phyloP scores from a whole-genome alignment of 2,329 filamentous ascomycete species.

The Ascochyta clinopodiicola region DNA sequence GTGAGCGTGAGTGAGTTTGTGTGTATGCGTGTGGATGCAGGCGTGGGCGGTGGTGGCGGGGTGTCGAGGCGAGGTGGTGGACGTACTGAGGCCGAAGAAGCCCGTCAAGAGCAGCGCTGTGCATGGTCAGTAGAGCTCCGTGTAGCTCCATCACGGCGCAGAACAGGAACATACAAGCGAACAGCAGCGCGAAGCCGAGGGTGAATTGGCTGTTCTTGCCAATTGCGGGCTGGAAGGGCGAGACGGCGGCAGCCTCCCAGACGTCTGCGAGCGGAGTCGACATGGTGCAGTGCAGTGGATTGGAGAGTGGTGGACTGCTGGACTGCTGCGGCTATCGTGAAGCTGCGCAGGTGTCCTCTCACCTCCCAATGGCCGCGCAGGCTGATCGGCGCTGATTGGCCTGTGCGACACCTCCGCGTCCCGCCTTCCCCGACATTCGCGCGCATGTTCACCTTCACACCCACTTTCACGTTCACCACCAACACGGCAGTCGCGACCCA shows the following conservation, averaged over 20 bases:
- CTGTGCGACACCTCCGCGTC: constrained; percentile 19
- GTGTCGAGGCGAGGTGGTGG: constrained; percentile 6
- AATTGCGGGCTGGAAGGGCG: constrained; percentile 80
- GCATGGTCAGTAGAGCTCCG: constrained; percentile 29
- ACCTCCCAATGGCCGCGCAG: constrained; percentile 25
- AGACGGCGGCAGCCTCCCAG: constrained; percentile 91
- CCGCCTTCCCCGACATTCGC: constrained; percentile 27
- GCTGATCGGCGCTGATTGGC: constrained; percentile 26
- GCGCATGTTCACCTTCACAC: background rate
- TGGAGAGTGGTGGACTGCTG: constrained; percentile 8
- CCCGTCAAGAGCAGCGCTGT: constrained; percentile 72
- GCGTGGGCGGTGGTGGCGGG: background rate
- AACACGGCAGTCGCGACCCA: constrained; percentile 16
- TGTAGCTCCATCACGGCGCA: background rate
- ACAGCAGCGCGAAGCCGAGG: constrained; percentile 77
- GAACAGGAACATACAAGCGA: constrained; percentile 61
- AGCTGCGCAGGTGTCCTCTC: constrained; percentile 38
- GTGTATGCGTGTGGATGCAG: background rate
- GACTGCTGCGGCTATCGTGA: constrained; percentile 4
- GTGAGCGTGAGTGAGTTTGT: background rate
- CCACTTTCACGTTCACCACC: background rate
- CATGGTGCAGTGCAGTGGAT: constrained; percentile 41
- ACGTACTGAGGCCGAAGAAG: constrained; percentile 83
- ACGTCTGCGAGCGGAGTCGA: constrained; percentile 72
- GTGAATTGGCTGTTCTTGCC: constrained; percentile 84